Evolutionary conservation across 257 asterid species (phyloP), one percentile per base, ranked within the genome.

Genomic region (Nemophila menziesii): DNA sequence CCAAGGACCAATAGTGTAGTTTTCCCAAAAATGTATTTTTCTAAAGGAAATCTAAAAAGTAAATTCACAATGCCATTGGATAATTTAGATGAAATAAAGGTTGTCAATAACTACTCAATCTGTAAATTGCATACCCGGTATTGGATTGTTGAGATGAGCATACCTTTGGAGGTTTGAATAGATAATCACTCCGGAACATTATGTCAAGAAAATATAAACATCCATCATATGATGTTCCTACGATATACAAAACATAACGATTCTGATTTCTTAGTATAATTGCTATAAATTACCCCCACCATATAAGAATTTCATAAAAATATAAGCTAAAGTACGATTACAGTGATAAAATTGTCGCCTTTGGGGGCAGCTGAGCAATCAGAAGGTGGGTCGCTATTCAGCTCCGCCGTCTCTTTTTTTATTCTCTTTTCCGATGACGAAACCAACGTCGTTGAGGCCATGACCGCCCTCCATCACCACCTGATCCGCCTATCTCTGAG

Each of bases 331-430:
- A 95, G 94, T 3, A 95, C 97, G 16, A 87, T 56, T 63, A 87
- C 67, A 20, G 95, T 79, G 59, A 93, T 93, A 55, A 89, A 92
- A 78, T 89, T 89, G 67, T 89, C 98, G 49, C 95, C 98, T 68
- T 80, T 84, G 51, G 96, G 98, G 20, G 95, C 92, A 27, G 96
- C 98, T 45, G 87, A 75, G 63, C 93, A 87, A 58, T 80, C 79
- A 13, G 83, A 92, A 5, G 92, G 98, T 24, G 96, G 94, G 8
- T 80, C 85, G 54, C 41, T 38, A 59, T 74, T 73, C 57, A 80
- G 69, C 63, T 80, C 98, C 46, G 83, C 56, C 94, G 80, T 71
- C 71, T 84, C 98, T 62, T 71, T 76, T 69, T 80, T 89, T 38
- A 87, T 83, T 58, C 93, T 71, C 77, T 78, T 87, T 8, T 93